These are phyloP conservation scores for Phascolomyces articulosus DNA, from an alignment of 371 early-diverging fungal genomes.

Conservation along the genomic window DNA sequence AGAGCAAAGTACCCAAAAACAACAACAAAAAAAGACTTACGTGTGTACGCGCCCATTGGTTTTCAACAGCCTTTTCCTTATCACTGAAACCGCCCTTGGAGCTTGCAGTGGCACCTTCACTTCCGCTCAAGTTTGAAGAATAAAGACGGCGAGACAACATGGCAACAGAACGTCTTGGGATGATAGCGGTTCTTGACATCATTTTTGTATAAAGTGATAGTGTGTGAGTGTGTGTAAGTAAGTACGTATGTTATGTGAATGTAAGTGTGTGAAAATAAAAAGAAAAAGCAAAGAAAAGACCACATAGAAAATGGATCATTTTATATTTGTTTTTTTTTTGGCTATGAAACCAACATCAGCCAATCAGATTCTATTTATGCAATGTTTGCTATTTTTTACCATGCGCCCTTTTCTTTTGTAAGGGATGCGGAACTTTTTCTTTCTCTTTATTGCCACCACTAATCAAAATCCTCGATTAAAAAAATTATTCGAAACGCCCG, in stretches of 20 bases:
- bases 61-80: constrained; percentile 54
- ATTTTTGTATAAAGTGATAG: neutral
- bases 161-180: neutral
- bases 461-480: too few species aligned
- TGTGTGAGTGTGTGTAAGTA: neutral
- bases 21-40: constrained; percentile 26
- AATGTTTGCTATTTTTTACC: neutral
- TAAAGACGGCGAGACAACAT: neutral
- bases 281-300: neutral
- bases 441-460: too few species aligned
- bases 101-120: constrained; percentile 43
- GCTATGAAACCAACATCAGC: neutral
- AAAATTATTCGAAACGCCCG: too few species aligned
- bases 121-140: neutral
- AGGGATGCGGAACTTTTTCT: too few species aligned
- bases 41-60: constrained; percentile 48
- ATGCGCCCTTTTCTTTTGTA: too few species aligned
- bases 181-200: neutral
- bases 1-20: too few species aligned
- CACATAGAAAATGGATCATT: neutral
- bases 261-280: neutral
- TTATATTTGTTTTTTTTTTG: neutral
- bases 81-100: constrained; percentile 34
- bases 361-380: constrained; percentile 1
- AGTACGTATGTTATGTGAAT: neutral